Percentiles rank a stretch among this genome's conserved stretches.
phyloP scores from a whole-genome alignment of 768 basidiomycete species.

The Mycena rebaudengoi region DNA sequence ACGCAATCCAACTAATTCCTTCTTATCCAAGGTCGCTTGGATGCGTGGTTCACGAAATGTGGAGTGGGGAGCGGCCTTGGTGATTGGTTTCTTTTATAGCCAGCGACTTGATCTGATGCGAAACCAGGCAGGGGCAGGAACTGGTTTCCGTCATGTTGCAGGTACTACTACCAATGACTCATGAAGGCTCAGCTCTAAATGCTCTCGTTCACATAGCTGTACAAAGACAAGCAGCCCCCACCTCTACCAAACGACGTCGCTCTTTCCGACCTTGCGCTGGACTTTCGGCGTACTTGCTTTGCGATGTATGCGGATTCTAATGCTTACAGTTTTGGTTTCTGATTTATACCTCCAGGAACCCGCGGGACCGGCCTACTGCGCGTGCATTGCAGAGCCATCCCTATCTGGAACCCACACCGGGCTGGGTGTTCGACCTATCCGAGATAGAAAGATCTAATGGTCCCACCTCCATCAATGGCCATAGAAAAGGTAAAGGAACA shows the following conservation, averaged over 20 bases:
- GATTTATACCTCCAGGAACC: conserved; percentile 73
- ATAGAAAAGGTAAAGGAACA: conserved; percentile 4
- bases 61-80: conserved; percentile 88
- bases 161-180: conserved; percentile 50
- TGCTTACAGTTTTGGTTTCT: neutral
- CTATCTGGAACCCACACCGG: conserved; percentile 64
- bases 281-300: conserved; percentile 84
- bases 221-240: conserved; percentile 70
- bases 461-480: neutral
- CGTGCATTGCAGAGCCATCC: conserved; percentile 69
- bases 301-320: conserved; percentile 58
- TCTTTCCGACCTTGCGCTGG: conserved; percentile 67
- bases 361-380: conserved; percentile 74
- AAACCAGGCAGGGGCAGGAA: conserved; percentile 74
- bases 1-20: too few relatives aligned
- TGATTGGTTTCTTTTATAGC: too few relatives aligned
- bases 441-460: conserved; percentile 25
- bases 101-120: too few relatives aligned
- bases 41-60: conserved; percentile 95
- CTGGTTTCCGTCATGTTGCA: conserved; percentile 81
- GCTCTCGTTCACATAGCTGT: conserved; percentile 55
- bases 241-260: conserved; percentile 77
- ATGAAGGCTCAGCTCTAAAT: neutral
- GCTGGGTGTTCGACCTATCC: conserved; percentile 52
- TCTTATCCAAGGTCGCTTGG: too few relatives aligned